Evolutionary conservation across 768 basidiomycete genomes (phyloP), one percentile per base, ranked within the genome.

Genomic region (Pholiota molesta): DNA sequence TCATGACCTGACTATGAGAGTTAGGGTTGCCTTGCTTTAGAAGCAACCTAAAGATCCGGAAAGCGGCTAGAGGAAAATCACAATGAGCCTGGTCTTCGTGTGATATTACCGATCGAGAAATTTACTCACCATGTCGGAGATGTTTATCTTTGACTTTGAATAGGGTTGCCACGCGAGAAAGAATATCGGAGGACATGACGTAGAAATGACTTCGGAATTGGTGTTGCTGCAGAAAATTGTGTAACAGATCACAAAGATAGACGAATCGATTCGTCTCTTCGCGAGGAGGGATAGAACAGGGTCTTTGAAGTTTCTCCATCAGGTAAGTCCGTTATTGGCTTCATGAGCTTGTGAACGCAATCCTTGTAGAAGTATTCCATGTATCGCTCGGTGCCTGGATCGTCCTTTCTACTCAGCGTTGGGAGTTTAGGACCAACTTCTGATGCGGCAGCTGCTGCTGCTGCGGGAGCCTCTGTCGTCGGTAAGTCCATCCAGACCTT

Each of bases 281-380:
- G 68, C 92, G 83, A 23, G 86, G 61, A 93, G 78, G 19, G 77
- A 74, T 40, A 90, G 73, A 35, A 81, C 68, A 4, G 85, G 74
- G 55, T 85, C 76, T 61, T 71, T 74, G 59, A 75, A 72, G 59
- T 77, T 74, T 61, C 71, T 74, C 77, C 78, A 89, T 93, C 91
- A 3, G 91, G 86, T 26, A 97, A 77, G 59, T 93, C 79, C 68
- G 78, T 72, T 45, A 97, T 77, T 5, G 97, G 96, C 71, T 85
- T 86, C 77, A 94, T 90, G 55, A 99, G 78, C n/a, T 82, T 81
- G n/a, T 83, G 76, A 62, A 90, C 79, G 71, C 90, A 93, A 49
- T 85, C 80, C 74, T 94, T 94, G 78, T 98, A 98, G 75, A 98
- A 97, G 73, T 94, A 94, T 40, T 95, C 91, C 70, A 96, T 80